These are phyloP conservation scores for Colletotrichum noveboracense DNA, from an alignment of 2,329 filamentous ascomycete genomes.

Conservation along the genomic window DNA sequence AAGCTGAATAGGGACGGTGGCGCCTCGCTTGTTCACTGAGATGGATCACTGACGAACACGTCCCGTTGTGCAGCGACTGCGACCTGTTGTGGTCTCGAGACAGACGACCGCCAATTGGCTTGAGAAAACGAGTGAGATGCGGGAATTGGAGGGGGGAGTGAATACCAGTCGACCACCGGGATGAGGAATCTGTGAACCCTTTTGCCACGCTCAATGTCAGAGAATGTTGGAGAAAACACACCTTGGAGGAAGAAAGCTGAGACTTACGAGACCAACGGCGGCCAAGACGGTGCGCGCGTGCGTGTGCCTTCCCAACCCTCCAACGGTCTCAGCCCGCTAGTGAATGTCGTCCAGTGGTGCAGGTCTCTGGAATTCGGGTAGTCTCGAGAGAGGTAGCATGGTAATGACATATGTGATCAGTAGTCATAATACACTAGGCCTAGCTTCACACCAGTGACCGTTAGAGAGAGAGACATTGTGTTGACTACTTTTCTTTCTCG, in stretches of 20 bases:
- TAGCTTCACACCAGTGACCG: constrained; percentile 5
- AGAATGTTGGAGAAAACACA: constrained; percentile 14
- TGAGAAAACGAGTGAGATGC: neutral
- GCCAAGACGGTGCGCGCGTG: neutral
- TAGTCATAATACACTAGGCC: neutral
- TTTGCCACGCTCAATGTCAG: neutral
- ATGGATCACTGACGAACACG: neutral
- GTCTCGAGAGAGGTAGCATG: neutral
- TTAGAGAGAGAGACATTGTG: neutral
- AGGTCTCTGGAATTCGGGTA: neutral
- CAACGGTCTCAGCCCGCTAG: neutral
- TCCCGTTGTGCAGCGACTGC: neutral
- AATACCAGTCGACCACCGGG: neutral
- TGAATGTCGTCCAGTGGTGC: neutral
- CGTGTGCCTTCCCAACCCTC: constrained; percentile 1
- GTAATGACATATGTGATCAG: neutral
- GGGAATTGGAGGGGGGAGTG: neutral
- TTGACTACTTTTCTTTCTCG: neutral
- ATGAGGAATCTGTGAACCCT: neutral
- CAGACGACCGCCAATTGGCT: neutral
- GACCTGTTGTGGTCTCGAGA: neutral
- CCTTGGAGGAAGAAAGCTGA: constrained; percentile 11
- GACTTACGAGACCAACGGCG: constrained; percentile 13
- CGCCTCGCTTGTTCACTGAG: neutral
- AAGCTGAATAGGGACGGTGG: neutral